Evolutionary conservation across 768 basidiomycete species (phyloP).

Genomic region (Suillus variegatus): DNA sequence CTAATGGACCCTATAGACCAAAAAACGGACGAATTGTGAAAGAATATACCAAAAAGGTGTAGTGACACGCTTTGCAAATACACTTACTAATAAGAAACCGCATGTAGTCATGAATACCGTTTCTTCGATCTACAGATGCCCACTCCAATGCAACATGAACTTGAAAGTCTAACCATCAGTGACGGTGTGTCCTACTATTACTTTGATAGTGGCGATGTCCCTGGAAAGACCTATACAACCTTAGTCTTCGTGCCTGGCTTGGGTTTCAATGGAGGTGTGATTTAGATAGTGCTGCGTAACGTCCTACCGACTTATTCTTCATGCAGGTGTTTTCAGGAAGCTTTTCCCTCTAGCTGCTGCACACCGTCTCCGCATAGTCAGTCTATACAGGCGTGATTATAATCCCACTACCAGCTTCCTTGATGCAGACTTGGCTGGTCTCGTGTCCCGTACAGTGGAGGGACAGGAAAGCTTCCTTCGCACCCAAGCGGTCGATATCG

Average conservation of each 20-base stretch:
- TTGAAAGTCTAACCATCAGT: background rate
- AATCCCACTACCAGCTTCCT: constrained; percentile 25
- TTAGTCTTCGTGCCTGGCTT: constrained; percentile 13
- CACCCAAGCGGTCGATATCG: constrained; percentile 9
- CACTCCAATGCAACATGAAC: background rate
- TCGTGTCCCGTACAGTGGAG: background rate
- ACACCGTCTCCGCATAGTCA: constrained; percentile 24
- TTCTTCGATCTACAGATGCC: background rate
- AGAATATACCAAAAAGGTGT: too few relatives aligned
- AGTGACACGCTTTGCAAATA: too few relatives aligned
- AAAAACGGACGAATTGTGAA: too few relatives aligned
- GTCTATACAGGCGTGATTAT: constrained; percentile 29
- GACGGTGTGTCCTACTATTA: constrained; percentile 6
- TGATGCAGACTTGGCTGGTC: constrained; percentile 6
- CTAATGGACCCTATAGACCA: too few relatives aligned
- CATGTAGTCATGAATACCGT: background rate
- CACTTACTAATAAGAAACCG: too few relatives aligned
- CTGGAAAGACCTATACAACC: constrained; percentile 7
- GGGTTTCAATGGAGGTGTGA: constrained; percentile 14
- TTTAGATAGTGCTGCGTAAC: background rate
- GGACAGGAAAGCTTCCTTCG: constrained; percentile 8
- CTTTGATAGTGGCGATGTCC: background rate
- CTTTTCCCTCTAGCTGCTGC: constrained; percentile 23
- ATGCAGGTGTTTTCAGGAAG: constrained; percentile 14
- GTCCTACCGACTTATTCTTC: background rate